Percentiles rank a stretch among this genome's conserved stretches.
These are phyloP conservation scores for Metarhizium robertsii DNA, from an alignment of 2,329 filamentous ascomycete genomes.

Conservation along the genomic window DNA sequence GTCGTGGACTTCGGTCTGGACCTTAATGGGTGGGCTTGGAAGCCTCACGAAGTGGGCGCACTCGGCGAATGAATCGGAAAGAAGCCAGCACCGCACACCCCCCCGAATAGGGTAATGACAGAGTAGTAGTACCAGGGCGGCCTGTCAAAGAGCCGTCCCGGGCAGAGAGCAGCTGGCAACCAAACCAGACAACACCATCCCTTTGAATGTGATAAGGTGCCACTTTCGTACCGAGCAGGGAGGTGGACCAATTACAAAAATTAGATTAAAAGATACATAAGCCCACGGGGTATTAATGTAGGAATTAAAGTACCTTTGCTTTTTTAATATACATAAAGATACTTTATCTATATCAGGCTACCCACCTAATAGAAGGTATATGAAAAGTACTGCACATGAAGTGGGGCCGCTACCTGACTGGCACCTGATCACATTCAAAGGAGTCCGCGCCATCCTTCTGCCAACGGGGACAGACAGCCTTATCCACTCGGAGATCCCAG, in stretches of 20 bases:
- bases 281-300: too few relatives aligned
- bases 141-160: background rate
- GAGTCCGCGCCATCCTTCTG: background rate
- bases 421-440: too few relatives aligned
- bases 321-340: too few relatives aligned
- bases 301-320: too few relatives aligned
- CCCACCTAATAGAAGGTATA: too few relatives aligned
- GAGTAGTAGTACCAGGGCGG: background rate
- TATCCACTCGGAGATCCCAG: slow-evolving; percentile 1
- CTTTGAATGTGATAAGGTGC: too few relatives aligned
- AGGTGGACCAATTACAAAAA: too few relatives aligned
- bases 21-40: background rate
- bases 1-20: slow-evolving; percentile 2
- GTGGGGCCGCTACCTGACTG: too few relatives aligned
- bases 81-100: slow-evolving; percentile 3
- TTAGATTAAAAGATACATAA: too few relatives aligned
- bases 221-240: too few relatives aligned
- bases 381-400: too few relatives aligned
- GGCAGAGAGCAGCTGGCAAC: background rate
- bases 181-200: slow-evolving; percentile 2
- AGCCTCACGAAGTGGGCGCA: background rate
- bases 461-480: background rate
- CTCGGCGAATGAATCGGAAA: slow-evolving; percentile 6
- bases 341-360: too few relatives aligned
- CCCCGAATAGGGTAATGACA: background rate